Base-by-base conservation (phyloP, 1,284 basidiomycete genomes). In the Takashimella koratensis region DNA sequence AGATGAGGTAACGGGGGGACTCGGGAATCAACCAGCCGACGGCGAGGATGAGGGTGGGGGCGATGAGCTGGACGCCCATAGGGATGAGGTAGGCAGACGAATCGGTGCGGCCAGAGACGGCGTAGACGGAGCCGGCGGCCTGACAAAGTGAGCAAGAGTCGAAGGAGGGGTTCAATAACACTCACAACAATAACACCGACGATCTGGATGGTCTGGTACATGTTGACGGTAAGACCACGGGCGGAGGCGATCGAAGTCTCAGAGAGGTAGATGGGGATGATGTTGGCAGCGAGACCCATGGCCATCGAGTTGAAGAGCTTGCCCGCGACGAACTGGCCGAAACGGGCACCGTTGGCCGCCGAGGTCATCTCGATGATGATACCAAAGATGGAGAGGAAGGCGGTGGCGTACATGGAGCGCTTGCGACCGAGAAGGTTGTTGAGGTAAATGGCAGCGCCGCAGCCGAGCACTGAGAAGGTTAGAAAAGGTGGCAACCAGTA, bases 181-280 rank as follows among this genome's bases (percentile, higher is more conserved):
- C 30, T 36, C 16, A 36, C 30, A 24, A 64, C 45, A 36, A 64
- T 58, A 27, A 60, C 56, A 56, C 62, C 62, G 49, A 64, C 48
- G 47, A 62, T 60, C 52, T 62, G 60, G 42, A 59, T 51, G 21
- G 45, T 53, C 44, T 67, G 62, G 52, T 66, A 66, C 45, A 62
- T 43, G 51, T 54, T 60, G 54, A 66, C 56, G 40, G 55, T 51
- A 45, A 57, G 51, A 12, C 62, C 64, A 51, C 64, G 49, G 13
- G 50, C 53, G 27, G 56, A 51, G n/a, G 61, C 43, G 12, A 51
- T 36, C 2, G 64, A 54, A 5, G 56, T 57, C 51, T 65, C 64
- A 3, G 55, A 56, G 4, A 62, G 56, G 27, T 66, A 66, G 47
- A 56, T 49, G 4, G 62, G 62, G 22, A 64, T 49, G 43, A 62